Base-by-base conservation (phyloP, 345 rosid genomes). In the Isatis tinctoria region DNA sequence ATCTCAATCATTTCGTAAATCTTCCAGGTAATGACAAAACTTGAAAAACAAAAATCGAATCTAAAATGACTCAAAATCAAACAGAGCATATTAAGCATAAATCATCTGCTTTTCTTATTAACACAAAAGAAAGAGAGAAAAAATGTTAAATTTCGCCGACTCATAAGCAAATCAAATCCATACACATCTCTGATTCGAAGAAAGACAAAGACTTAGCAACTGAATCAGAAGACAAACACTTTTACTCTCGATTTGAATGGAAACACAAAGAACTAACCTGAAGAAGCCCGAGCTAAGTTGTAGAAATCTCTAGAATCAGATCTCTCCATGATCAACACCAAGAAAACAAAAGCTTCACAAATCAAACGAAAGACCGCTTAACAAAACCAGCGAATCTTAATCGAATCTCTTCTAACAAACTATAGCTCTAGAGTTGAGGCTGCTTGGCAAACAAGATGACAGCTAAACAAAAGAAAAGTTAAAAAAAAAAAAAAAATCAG, bases 281-380 rank as follows among this genome's bases (percentile, higher is more conserved):
- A 85, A 69, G 91, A 81, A 74, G 78, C 39, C 14, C 53, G 80
- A 71, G 77, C 41, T 37, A 80, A 80, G 83, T 47, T 75, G 81
- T 53, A 79, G 77, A 67, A 78, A 69, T 69, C 83, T 52, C 76
- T 87, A 64, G 82, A 74, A 47, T 79, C 72, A 72, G 90, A 84
- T 89, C 90, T 85, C 80, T 89, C 91, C 94, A 89, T 89, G 70
- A 56, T 69, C 74, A 76, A 47, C 70, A 52, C 1, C 5, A 52
- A 6, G 3, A 5, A 52, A 24, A 27, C 2, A 14, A 14, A 35
- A 26, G 43, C 5, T 47, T 24, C 10, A 33, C 33, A 26, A 26
- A 40, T 35, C 47, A n/a, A n/a, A 67, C 12, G 17, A 26, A 54
- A 77, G 65, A 33, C 33, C 24, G 61, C 63, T 45, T 27, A 14